A percentile compares a stretch with the other conserved stretches of the same genome.
phyloP scores from a whole-genome alignment of 2,329 filamentous ascomycete genomes.

The Penicillium expansum region DNA sequence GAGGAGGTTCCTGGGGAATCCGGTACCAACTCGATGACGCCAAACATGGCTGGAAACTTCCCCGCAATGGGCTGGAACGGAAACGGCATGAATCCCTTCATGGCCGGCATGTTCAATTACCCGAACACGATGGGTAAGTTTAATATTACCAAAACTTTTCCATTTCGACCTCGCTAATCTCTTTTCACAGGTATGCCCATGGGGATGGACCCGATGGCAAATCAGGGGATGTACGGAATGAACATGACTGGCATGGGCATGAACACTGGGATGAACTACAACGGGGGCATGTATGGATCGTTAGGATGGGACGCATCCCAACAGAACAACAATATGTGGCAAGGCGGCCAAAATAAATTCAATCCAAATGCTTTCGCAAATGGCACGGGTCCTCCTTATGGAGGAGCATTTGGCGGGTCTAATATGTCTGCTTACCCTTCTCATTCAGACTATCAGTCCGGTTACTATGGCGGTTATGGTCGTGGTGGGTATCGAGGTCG shows the following conservation, averaged over 20 bases:
- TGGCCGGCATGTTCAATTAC: conserved; percentile 55
- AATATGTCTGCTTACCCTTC: conserved; percentile 66
- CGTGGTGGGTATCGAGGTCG: conserved; percentile 61
- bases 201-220: conserved; percentile 67
- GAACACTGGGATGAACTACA: conserved; percentile 68
- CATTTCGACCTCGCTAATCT: conserved; percentile 23
- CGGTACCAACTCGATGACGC: conserved; percentile 34
- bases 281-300: conserved; percentile 62
- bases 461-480: conserved; percentile 71
- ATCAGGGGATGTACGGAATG: conserved; percentile 59
- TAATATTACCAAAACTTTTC: not conserved
- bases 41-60: conserved; percentile 52
- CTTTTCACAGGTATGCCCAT: conserved; percentile 67
- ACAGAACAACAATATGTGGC: conserved; percentile 63
- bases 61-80: conserved; percentile 61
- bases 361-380: conserved; percentile 73
- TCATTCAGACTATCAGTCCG: conserved; percentile 67
- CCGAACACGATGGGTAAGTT: conserved; percentile 86
- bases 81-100: conserved; percentile 64
- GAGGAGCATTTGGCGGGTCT: conserved; percentile 66
- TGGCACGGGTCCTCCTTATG: conserved; percentile 80
- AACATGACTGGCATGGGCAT: conserved; percentile 85
- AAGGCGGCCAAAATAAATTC: conserved; percentile 85
- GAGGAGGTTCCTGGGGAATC: conserved; percentile 4
- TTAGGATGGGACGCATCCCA: conserved; percentile 72